Base-by-base conservation (phyloP, 768 basidiomycete species). In the Sistotremastrum niveocremeum region DNA sequence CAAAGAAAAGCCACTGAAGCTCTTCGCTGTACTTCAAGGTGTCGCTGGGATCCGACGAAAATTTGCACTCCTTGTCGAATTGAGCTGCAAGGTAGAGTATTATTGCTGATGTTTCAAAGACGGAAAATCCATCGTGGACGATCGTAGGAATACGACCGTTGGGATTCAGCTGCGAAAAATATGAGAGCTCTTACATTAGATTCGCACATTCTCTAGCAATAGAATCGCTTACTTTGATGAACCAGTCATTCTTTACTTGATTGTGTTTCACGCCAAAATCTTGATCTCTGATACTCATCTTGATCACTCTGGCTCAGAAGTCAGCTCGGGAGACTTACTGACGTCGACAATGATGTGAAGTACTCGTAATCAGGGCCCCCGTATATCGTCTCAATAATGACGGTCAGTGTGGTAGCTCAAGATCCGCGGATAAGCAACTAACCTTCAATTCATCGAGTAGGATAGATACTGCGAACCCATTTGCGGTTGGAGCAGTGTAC, bases 1-100 rank as follows among this genome's bases (percentile, higher is more conserved):
- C 73, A 52, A 89, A 91, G 67, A 89, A 86, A 44, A 90, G 77
- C 90, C 87, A 93, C 57, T 87, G 86, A 28, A 86, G 56, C 65
- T 76, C 70, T 62, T 83, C 79, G 55, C 76, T 81, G 54, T 80
- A 77, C 33, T 78, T 68, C 39, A 83, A 68, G 4, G 76, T 69
- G 3, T 74, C 63, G 10, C 56, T 66, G 3, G 68, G 62, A 52
- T 81, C 70, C 61, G 82, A 88, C 54, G 65, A 72, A 55, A 90
- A 82, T 52, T 74, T 70, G 59, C 71, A 62, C n/a, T 84, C 74
- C 52, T 69, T 78, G 62, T 94, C 90, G 56, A 83, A 90, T 56
- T 81, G 76, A 57, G 86, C 80, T 20, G 70, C 70, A 44, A 94
- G 75, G 58, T 85, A 93, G n/a, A 89, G 62, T 44, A 90, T 62